A percentile compares a stretch with the other conserved stretches of the same genome.
These are phyloP conservation scores for Thermothielavioides terrestris DNA, from an alignment of 495 filamentous ascomycete species.

Conservation along the genomic window DNA sequence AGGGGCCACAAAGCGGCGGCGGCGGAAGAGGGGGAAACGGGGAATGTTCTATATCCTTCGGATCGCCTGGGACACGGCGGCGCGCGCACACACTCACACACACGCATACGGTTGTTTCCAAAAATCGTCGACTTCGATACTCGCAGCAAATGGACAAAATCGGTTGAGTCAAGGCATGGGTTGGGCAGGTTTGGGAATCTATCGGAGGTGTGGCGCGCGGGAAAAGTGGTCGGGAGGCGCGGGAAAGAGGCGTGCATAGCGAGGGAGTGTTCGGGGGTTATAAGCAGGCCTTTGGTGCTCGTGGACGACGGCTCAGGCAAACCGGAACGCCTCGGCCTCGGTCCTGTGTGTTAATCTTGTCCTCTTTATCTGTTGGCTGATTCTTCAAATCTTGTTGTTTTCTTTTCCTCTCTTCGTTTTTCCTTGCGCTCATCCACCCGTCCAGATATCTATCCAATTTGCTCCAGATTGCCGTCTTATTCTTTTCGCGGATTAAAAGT, in stretches of 20 bases:
- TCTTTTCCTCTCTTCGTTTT: slow-evolving; percentile 23
- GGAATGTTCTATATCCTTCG: slow-evolving; percentile 6
- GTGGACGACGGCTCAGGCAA: slow-evolving; percentile 38
- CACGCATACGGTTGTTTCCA: slow-evolving; percentile 9
- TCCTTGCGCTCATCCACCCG: no score
- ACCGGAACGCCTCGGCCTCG: slow-evolving; percentile 35
- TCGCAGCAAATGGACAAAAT: slow-evolving; percentile 5
- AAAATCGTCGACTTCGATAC: slow-evolving; percentile 1
- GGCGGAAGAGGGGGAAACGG: not conserved
- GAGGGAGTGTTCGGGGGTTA: slow-evolving; percentile 52
- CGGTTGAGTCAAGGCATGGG: slow-evolving; percentile 11
- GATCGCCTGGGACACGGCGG: not conserved
- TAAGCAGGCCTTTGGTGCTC: slow-evolving; percentile 47
- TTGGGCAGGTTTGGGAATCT: slow-evolving; percentile 11
- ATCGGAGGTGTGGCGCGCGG: slow-evolving; percentile 25
- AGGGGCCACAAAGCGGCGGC: slow-evolving; percentile 4
- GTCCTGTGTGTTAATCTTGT: slow-evolving; percentile 25
- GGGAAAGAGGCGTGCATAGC: slow-evolving; percentile 44
- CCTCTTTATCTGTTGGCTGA: slow-evolving; percentile 18
- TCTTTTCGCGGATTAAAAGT: slow-evolving; percentile 31
- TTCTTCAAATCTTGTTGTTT: slow-evolving; percentile 14
- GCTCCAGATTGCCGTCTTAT: slow-evolving; percentile 23
- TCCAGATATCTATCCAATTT: slow-evolving; percentile 24
- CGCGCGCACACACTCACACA: not conserved
- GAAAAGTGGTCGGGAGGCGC: no score